Base-by-base conservation (phyloP, 75 land plant species). In the Pseudotsuga menziesii region DNA sequence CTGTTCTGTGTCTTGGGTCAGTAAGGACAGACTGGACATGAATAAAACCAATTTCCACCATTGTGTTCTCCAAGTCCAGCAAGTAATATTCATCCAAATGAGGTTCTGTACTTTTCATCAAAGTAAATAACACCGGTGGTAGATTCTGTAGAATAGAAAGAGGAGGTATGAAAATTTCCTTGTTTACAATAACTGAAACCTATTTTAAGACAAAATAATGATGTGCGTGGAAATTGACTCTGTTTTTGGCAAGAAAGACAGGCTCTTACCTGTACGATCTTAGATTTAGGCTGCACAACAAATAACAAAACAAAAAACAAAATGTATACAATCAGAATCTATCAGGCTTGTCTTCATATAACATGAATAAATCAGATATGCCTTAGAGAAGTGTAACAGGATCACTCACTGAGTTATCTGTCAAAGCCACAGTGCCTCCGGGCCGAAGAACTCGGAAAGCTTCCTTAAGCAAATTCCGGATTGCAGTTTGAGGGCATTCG, bases 101-200 rank as follows among this genome's bases (percentile, higher is more conserved):
- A 61, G 96, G 98, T 62, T 95, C 98, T 3, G 98, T 93, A 75
- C 89, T 85, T 82, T 91, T 95, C 93, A 91, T 83, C 70, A 95
- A 74, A 22, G 98, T 93, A 75, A 93, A 95, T 52, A 93, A 14
- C 29, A 80, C 89, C 23, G 92, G 91, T 19, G 92, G 80, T 72
- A 91, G 62, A 64, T 84, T 82, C 91, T 91, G 75, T 48, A 77
- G 72, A 72, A 64, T 55, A 35, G 14, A 32, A 58, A 79, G 41
- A 67, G 32, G 35, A 22, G 14, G 72, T 69, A 8, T n/a, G 39
- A 69, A 69, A 41, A 2, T 9, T 16, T 69, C 48, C 54, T 20
- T 41, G n/a, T 41, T 69, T 23, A 41, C 39, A 4, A 69, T 17
- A 20, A 20, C 48, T 15, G 48, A 39, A 36, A 69, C 54, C 72